Evolutionary conservation across 257 asterid genomes (phyloP).

Genomic region (Ehretia macrophylla): DNA sequence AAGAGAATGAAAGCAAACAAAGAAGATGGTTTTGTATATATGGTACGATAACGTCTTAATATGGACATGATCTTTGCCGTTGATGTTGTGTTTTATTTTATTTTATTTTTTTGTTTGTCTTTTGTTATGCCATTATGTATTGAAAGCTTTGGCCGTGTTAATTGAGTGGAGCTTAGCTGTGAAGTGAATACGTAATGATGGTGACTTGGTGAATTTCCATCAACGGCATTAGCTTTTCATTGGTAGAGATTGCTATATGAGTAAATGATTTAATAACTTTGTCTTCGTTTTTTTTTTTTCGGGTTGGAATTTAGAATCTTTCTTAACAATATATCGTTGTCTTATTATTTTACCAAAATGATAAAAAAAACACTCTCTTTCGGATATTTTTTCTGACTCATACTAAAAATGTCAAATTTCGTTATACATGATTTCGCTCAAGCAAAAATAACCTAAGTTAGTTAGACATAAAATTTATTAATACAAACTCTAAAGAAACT

Average conservation of each 20-base stretch:
- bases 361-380: no score
- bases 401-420: no score
- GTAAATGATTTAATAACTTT: background rate
- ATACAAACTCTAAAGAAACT: no score
- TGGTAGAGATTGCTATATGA: background rate
- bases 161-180: constrained; percentile 7
- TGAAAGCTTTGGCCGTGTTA: background rate
- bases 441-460: no score
- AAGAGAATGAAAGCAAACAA: constrained; percentile 1
- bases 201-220: constrained; percentile 2
- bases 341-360: no score
- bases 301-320: no score
- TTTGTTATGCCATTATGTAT: background rate
- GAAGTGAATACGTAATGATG: constrained; percentile 16
- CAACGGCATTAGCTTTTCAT: background rate
- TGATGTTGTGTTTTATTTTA: background rate
- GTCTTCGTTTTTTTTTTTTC: no score
- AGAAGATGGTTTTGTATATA: background rate
- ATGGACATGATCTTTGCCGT: background rate
- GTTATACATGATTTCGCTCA: no score
- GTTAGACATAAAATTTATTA: no score
- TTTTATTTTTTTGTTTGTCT: background rate
- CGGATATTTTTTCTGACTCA: no score
- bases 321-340: no score
- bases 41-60: background rate